Evolutionary conservation across 441 rosid species (phyloP), one percentile per base, ranked within the genome.

Genomic region (Breynia disticha): DNA sequence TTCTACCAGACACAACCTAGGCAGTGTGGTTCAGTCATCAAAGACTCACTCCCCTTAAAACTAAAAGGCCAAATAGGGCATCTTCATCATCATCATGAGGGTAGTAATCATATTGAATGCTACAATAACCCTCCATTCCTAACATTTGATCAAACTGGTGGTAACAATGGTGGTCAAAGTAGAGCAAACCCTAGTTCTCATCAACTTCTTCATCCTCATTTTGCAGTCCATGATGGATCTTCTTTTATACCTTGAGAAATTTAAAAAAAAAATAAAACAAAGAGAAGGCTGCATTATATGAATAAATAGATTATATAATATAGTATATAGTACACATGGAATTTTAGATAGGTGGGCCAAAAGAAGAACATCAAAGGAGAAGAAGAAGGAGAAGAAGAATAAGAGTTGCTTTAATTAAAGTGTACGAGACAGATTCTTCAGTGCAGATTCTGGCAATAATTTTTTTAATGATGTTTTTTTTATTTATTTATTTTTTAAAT

Each of bases 1-100:
- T 90, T 90, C 76, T 90, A 83, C 84, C 96, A 90, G 69, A 90
- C 96, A 53, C 97, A 90, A 57, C 97, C 97, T 51, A 78, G 97
- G 50, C 96, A 90, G 63, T 83, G 91, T 21, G 81, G 79, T 19
- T 67, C 76, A 20, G 35, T 64, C 65, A 16, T 56, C 13, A 61
- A 68, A 35, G 66, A 69, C 35, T 28, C 11, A 19, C 55, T 18
- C 19, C 44, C 47, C n/a, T 7, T 42, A 41, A 60, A 52, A 54
- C 46, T 60, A 46, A 19, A 54, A 66, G 28, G 51, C 1, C 55
- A 63, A 17, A 75, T 37, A 57, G 80, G 68, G 2, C 44, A 41
- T 41, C n/a, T n/a, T n/a, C 44, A 41, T 41, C 15, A 41, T 41
- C 44, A 11, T 41, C 69, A 69, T 61, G 76, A 69, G 55, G 75